These are phyloP conservation scores for Boletus pseudo-olivaceus DNA, from an alignment of 768 basidiomycete genomes.

Conservation along the genomic window DNA sequence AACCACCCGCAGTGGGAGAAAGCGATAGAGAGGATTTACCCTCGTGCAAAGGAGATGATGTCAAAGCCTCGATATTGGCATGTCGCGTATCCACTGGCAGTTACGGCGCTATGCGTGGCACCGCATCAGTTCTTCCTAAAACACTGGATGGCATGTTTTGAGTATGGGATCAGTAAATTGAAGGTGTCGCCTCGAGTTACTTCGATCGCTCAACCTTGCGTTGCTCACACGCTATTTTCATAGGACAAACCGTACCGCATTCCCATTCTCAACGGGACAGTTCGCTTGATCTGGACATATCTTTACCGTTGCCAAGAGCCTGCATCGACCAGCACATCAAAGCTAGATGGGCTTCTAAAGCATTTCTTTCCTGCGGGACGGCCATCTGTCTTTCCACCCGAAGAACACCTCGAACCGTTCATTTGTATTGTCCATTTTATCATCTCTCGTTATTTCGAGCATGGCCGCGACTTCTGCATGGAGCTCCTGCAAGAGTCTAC, in stretches of 20 bases:
- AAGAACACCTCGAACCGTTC: slow-evolving; percentile 76
- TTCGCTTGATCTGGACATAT: slow-evolving; percentile 90
- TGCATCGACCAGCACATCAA: slow-evolving; percentile 72
- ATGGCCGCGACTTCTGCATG: slow-evolving; percentile 76
- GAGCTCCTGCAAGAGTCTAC: slow-evolving; percentile 74
- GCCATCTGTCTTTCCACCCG: slow-evolving; percentile 55
- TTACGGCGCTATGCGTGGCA: slow-evolving; percentile 82
- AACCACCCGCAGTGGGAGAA: slow-evolving; percentile 95
- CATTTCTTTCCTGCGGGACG: slow-evolving; percentile 77
- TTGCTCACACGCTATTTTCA: not conserved
- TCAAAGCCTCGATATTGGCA: slow-evolving; percentile 88
- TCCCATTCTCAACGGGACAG: slow-evolving; percentile 73
- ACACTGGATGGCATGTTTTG: slow-evolving; percentile 75
- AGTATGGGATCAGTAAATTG: slow-evolving; percentile 67
- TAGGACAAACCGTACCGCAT: slow-evolving; percentile 76
- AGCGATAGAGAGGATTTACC: slow-evolving; percentile 80
- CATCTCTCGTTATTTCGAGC: slow-evolving; percentile 79
- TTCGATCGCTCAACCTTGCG: not conserved
- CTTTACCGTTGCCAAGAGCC: slow-evolving; percentile 91
- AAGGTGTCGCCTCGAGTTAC: slow-evolving; percentile 52
- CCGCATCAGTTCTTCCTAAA: slow-evolving; percentile 82
- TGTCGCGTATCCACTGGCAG: slow-evolving; percentile 78
- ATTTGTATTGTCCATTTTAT: slow-evolving; percentile 79
- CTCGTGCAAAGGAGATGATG: slow-evolving; percentile 82
- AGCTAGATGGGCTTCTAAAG: slow-evolving; percentile 70